Evolutionary conservation across 2,329 filamentous ascomycete species (phyloP).

Genomic region (Stemphylium lycopersici): DNA sequence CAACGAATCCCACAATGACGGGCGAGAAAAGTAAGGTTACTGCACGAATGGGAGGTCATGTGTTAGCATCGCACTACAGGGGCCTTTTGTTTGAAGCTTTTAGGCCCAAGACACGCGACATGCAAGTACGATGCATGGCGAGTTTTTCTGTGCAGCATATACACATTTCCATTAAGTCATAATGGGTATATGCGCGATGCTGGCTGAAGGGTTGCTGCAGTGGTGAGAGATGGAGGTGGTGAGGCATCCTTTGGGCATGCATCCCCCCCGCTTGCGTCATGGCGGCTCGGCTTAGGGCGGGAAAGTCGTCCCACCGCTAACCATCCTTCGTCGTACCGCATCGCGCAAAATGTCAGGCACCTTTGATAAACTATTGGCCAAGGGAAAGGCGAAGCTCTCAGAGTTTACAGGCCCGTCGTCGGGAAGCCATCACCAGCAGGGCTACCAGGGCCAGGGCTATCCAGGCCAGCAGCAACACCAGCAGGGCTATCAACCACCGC

Average conservation of each 20-base stretch:
- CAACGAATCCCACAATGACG: neutral
- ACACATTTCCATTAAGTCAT: too few species aligned
- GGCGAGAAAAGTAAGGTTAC: neutral
- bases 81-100: too few species aligned
- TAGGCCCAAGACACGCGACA: too few species aligned
- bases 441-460: constrained; percentile 27
- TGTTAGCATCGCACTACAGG: neutral
- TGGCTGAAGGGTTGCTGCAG: neutral
- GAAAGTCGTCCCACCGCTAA: constrained; percentile 4
- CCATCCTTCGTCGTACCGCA: neutral
- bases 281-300: constrained; percentile 11
- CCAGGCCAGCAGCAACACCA: constrained; percentile 28
- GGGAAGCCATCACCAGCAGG: constrained; percentile 28
- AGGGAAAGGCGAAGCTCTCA: constrained; percentile 47
- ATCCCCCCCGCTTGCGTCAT: constrained; percentile 17
- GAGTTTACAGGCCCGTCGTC: constrained; percentile 34
- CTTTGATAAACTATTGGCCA: constrained; percentile 45
- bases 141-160: too few species aligned
- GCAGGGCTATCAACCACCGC: constrained; percentile 21
- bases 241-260: neutral
- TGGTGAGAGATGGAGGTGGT: neutral
- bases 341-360: constrained; percentile 32
- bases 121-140: too few species aligned
- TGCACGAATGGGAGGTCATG: neutral
- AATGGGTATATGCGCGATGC: neutral